phyloP scores from a whole-genome alignment of 331 rosid species.

The Pyrus hybrid region DNA sequence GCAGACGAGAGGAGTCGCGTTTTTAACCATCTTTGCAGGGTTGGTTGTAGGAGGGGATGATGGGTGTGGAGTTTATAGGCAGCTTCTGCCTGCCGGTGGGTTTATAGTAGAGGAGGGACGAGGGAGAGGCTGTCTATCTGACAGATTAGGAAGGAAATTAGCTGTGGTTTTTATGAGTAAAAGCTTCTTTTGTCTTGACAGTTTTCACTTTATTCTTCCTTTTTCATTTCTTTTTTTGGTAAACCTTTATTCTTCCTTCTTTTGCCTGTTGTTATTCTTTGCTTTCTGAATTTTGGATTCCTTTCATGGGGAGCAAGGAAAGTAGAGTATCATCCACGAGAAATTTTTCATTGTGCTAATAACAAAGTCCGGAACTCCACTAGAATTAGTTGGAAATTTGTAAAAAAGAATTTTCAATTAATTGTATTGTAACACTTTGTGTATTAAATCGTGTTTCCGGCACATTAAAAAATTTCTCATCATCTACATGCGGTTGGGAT shows the following conservation, averaged over 20 bases:
- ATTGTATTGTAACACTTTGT: no score
- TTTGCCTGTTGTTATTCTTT: conserved; percentile 18
- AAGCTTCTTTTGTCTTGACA: conserved; percentile 30
- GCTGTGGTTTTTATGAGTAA: conserved; percentile 25
- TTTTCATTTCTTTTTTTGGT: no score
- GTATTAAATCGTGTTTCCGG: accelerated
- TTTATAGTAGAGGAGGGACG: neutral
- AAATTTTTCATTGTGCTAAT: accelerated
- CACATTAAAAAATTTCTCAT: neutral
- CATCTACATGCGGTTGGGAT: neutral
- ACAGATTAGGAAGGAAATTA: conserved; percentile 13
- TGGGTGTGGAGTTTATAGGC: no score
- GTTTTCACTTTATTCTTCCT: neutral
- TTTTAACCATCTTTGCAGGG: conserved; percentile 37
- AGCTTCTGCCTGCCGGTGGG: no score
- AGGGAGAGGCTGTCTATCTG: conserved; percentile 13
- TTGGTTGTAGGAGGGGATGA: neutral
- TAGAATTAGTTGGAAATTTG: no score
- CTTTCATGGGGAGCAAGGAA: conserved; percentile 54
- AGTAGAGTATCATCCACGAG: conserved; percentile 23
- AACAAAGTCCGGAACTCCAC: accelerated
- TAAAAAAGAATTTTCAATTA: no score
- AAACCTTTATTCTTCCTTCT: neutral
- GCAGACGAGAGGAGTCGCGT: conserved; percentile 49
- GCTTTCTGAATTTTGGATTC: conserved; percentile 30